These are phyloP conservation scores for Salix koriyanagi DNA, from an alignment of 345 rosid genomes.

Conservation along the genomic window DNA sequence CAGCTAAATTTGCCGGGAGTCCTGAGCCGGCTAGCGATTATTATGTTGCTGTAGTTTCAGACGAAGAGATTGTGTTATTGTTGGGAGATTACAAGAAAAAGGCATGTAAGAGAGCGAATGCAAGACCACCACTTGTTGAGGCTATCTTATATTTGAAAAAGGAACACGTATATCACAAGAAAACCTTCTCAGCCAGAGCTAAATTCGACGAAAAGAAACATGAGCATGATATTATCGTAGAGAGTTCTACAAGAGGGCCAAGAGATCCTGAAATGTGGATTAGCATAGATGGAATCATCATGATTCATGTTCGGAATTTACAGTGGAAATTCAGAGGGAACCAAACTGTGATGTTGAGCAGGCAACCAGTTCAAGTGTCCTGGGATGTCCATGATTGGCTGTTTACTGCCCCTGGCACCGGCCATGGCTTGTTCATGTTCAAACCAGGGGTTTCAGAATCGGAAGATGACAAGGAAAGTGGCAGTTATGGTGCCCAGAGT, in stretches of 20 bases:
- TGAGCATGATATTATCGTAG: conserved; percentile 80
- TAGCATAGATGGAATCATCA: conserved; percentile 72
- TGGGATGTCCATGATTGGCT: conserved; percentile 99
- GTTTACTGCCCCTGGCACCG: conserved; percentile 54
- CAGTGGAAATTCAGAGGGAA: conserved; percentile 98
- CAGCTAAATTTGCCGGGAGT: conserved; percentile 65
- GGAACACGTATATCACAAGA: conserved; percentile 79
- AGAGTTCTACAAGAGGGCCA: conserved; percentile 52
- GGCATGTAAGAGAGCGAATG: conserved; percentile 75
- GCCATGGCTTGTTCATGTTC: conserved; percentile 78
- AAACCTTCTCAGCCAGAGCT: conserved; percentile 65
- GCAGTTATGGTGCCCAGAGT: conserved; percentile 46
- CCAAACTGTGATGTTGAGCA: conserved; percentile 73
- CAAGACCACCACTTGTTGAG: conserved; percentile 70
- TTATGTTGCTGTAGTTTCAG: conserved; percentile 74
- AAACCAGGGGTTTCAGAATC: conserved; percentile 58
- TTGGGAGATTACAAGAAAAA: conserved; percentile 82
- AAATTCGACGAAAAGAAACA: conserved; percentile 59
- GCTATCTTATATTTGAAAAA: conserved; percentile 59
- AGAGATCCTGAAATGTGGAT: conserved; percentile 93
- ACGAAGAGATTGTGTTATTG: conserved; percentile 77
- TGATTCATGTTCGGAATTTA: conserved; percentile 71
- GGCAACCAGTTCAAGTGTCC: conserved; percentile 65
- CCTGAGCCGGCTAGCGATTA: conserved; percentile 77
- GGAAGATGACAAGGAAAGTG: conserved; percentile 53